Percentiles rank a stretch among this genome's conserved stretches.
Evolutionary conservation across 768 basidiomycete species (phyloP).

Genomic region (Roridomyces roridus): DNA sequence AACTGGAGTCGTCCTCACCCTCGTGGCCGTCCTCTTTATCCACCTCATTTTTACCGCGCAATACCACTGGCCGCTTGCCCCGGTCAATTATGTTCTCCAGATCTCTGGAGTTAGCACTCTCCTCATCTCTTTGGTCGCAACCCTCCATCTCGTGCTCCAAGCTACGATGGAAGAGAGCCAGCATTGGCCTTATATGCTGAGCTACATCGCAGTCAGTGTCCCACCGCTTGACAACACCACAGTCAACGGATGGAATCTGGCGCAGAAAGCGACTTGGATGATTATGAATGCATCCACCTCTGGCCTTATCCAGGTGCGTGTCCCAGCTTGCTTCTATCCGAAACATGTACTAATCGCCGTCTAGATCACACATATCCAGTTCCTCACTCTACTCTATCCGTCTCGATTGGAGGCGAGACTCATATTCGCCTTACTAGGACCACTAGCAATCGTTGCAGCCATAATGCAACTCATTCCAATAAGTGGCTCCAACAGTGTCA

Average conservation of each 20-base stretch:
- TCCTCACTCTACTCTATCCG: slow-evolving; percentile 93
- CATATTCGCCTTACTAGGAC: slow-evolving; percentile 86
- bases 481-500: slow-evolving; percentile 45
- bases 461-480: slow-evolving; percentile 86
- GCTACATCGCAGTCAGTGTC: slow-evolving; percentile 84
- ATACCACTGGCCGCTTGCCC: slow-evolving; percentile 94
- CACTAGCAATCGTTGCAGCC: slow-evolving; percentile 84
- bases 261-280: slow-evolving; percentile 79
- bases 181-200: slow-evolving; percentile 95
- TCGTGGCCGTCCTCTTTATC: slow-evolving; percentile 84
- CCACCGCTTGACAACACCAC: slow-evolving; percentile 57
- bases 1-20: slow-evolving; percentile 83
- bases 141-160: slow-evolving; percentile 75
- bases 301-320: slow-evolving; percentile 81
- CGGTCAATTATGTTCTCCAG: slow-evolving; percentile 91
- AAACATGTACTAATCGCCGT: not conserved
- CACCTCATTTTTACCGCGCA: slow-evolving; percentile 95
- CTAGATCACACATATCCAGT: slow-evolving; percentile 97
- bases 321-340: not conserved
- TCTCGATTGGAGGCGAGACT: slow-evolving; percentile 87
- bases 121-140: slow-evolving; percentile 78
- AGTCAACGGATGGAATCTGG: slow-evolving; percentile 59
- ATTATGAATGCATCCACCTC: slow-evolving; percentile 87
- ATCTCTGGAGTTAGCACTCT: slow-evolving; percentile 82
- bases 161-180: slow-evolving; percentile 65